Percentiles rank a stretch among this genome's conserved stretches.
phyloP scores from a whole-genome alignment of 2,329 filamentous ascomycete genomes.

The Nemania diffusa region DNA sequence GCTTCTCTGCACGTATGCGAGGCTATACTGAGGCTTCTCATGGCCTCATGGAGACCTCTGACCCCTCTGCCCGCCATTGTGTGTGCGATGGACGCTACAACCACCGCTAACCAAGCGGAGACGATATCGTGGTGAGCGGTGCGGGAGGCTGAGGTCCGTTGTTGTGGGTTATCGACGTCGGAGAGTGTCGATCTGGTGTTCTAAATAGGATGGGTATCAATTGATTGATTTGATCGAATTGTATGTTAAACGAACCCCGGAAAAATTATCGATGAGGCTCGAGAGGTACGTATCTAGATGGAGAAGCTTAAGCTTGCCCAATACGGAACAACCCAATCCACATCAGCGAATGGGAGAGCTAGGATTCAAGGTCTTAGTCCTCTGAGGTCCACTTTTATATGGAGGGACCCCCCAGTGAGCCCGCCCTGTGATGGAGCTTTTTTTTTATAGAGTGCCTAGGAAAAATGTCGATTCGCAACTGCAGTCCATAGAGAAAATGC shows the following conservation, averaged over 20 bases:
- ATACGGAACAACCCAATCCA: slow-evolving; percentile 11
- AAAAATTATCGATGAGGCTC: slow-evolving; percentile 47
- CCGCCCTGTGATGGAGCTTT: slow-evolving; percentile 15
- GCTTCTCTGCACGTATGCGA: slow-evolving; percentile 55
- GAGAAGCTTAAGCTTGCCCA: slow-evolving; percentile 5
- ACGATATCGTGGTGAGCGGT: background rate
- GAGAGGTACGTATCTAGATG: background rate
- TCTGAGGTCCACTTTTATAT: background rate
- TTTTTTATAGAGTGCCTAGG: slow-evolving; percentile 8
- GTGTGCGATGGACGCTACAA: background rate
- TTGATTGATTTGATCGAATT: background rate
- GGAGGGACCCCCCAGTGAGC: background rate
- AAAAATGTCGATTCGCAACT: slow-evolving; percentile 3
- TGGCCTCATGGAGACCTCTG: slow-evolving; percentile 63
- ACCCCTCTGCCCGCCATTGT: slow-evolving; percentile 61
- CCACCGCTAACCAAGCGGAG: background rate
- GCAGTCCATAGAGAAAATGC: background rate
- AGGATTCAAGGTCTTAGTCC: background rate
- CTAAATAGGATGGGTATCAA: background rate
- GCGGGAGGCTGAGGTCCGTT: background rate
- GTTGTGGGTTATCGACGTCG: background rate
- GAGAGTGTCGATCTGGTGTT: background rate
- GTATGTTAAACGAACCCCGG: slow-evolving; percentile 34
- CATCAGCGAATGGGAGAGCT: slow-evolving; percentile 25
- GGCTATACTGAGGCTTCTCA: slow-evolving; percentile 61